phyloP scores from a whole-genome alignment of 257 asterid species.

The Solanum acaule region DNA sequence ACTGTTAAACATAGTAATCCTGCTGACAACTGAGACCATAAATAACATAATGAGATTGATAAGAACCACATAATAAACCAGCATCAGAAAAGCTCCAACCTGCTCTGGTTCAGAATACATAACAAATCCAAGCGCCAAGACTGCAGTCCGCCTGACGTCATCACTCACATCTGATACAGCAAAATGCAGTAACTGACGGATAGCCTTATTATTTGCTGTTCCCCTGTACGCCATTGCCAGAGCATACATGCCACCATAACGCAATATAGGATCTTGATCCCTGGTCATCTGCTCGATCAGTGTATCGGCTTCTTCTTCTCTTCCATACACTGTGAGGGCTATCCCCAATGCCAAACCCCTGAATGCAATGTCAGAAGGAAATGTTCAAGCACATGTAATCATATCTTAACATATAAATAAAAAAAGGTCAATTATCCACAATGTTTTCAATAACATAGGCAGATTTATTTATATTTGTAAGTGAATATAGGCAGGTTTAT shows the following conservation, averaged over 20 bases:
- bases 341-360: constrained; percentile 97
- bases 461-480: neutral
- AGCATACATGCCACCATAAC: constrained; percentile 99
- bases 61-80: neutral
- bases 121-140: constrained; percentile 93
- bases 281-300: constrained; percentile 95
- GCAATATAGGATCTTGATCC: constrained; percentile 94
- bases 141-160: constrained; percentile 96
- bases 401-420: neutral
- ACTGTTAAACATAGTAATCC: neutral
- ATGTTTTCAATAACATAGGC: neutral
- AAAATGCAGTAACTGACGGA: constrained; percentile 89
- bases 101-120: constrained; percentile 88
- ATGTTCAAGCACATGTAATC: neutral
- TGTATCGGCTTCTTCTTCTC: constrained; percentile 95
- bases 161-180: constrained; percentile 97
- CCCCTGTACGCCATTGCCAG: constrained; percentile 94
- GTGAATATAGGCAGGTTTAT: neutral
- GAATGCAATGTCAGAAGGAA: neutral
- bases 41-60: neutral
- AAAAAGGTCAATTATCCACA: neutral
- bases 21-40: neutral
- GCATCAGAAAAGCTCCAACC: constrained; percentile 18
- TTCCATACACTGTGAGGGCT: constrained; percentile 92
- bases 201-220: constrained; percentile 91